Base-by-base conservation (phyloP, 768 basidiomycete genomes). In the Kwoniella europaea region DNA sequence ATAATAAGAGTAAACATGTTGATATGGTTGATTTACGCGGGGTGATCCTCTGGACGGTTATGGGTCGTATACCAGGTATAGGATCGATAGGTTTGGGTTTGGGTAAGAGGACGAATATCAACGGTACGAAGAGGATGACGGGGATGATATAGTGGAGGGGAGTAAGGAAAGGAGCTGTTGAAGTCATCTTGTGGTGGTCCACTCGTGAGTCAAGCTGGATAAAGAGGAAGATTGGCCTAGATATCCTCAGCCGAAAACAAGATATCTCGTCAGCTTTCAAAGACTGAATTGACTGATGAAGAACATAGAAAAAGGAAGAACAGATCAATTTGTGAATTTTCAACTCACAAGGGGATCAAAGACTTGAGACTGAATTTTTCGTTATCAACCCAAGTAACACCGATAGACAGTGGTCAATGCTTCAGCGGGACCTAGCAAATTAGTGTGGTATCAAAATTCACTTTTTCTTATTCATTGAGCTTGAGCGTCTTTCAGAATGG, bases 21-120 rank as follows among this genome's bases (percentile, higher is more conserved):
- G 94, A 86, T 80, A 98, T 93, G 70, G 90, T 84, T 53, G 87
- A 87, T 69, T 91, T 89, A 79, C 94, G 90, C 53, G 94, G 93
- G 63, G 90, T 86, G 70, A 87, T 86, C 67, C 87, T 88, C 66
- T 92, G 74, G 88, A 89, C 71, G 3, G 77, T 75, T 74, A 83
- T 76, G 12, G 79, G 78, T 55, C 75, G 63, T 58, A 82, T 74
- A 43, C 78, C 79, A 4, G 74, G 73, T 41, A 75, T 67, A 54
- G 76, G 67, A 16, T 67, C 53, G 2, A 58, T 50, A 10, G 71
- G 61, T 4, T 69, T 64, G 41, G 71, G 53, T 62, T 61, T 67
- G 35, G 76, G 35, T 6, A 65, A 53, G 41, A 75, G 44, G 61
- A 77, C 74, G 52, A 67, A 63, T 60, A 69, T 57, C 59, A 78